Evolutionary conservation across 179 eudicot species (phyloP), one percentile per base, ranked within the genome.

Genomic region (Pouteria campechiana): DNA sequence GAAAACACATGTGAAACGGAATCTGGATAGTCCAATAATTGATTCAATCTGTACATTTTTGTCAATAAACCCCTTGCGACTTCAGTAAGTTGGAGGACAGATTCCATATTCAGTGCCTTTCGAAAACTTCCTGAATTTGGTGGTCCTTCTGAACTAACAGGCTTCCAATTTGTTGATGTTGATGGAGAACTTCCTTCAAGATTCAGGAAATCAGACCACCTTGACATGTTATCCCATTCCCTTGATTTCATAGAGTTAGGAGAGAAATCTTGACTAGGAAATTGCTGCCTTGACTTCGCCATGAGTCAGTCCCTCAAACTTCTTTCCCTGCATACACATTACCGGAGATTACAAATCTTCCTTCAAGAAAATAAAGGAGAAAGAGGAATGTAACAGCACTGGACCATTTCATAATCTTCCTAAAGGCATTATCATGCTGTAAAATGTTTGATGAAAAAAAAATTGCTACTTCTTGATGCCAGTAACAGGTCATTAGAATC

Each of bases 21-120:
- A 65, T 90, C 96, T 1, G 98, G 96, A 49, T 79, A 83, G 64
- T 90, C 96, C 65, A 90, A 54, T 49, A 90, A 73, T 37, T 90
- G 98, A 62, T 82, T 87, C 41, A 90, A 63, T 52, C 98, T 60
- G 45, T 86, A 82, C 79, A 90, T 86, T 69, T 90, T 90, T 18
- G 94, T 81, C 94, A 86, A 72, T 3, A 90, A 72, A 54, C 98
- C 98, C 60, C 86, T 84, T 3, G 96, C 98, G 46, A 90, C 98
- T 56, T 71, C 87, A 32, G 88, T 76, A 37, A 90, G 92, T 70
- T 90, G 96, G 48, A 81, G 66, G 27, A 86, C 77, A 79, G 74
- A 90, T 48, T 79, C 96, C 74, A 90, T 73, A 63, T 79, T 90
- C 77, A 86, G 70, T 25, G 89, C 93, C 73, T 87, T 90, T 17